Evolutionary conservation across 306 rosid genomes (phyloP).

Genomic region (Sechiopsis laciniata): DNA sequence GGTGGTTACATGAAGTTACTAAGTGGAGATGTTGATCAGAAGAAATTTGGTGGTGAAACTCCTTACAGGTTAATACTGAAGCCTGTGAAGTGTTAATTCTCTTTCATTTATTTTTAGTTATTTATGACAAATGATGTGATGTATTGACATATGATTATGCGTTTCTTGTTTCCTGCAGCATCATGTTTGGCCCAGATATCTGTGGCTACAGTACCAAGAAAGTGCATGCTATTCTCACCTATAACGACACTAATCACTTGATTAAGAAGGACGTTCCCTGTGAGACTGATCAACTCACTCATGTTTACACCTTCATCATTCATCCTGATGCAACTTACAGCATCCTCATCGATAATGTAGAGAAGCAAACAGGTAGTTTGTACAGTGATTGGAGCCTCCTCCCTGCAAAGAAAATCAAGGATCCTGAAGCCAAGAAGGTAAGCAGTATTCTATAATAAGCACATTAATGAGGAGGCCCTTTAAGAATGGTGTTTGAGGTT

Average conservation of each 20-base stretch:
- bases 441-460: constrained; percentile 15
- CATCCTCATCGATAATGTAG: constrained; percentile 84
- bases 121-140: background rate
- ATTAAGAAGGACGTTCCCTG: constrained; percentile 99
- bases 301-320: constrained; percentile 83
- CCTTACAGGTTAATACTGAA: constrained; percentile 68
- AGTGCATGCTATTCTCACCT: constrained; percentile 83
- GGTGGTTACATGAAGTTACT: constrained; percentile 98
- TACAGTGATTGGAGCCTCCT: constrained; percentile 93
- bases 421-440: constrained; percentile 89
- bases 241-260: constrained; percentile 74
- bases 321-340: constrained; percentile 94
- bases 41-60: constrained; percentile 93
- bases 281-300: constrained; percentile 94
- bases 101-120: background rate
- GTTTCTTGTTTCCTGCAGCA: constrained; percentile 42
- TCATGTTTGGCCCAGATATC: constrained; percentile 99
- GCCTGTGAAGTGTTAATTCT: constrained; percentile 3
- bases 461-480: background rate
- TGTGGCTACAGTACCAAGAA: constrained; percentile 99
- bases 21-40: constrained; percentile 87
- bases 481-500: constrained; percentile 10
- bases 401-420: constrained; percentile 88
- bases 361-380: constrained; percentile 93
- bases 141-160: background rate